Conservation (phyloP, 2,329 filamentous ascomycete genomes). For the Cladosporium velox region DNA sequence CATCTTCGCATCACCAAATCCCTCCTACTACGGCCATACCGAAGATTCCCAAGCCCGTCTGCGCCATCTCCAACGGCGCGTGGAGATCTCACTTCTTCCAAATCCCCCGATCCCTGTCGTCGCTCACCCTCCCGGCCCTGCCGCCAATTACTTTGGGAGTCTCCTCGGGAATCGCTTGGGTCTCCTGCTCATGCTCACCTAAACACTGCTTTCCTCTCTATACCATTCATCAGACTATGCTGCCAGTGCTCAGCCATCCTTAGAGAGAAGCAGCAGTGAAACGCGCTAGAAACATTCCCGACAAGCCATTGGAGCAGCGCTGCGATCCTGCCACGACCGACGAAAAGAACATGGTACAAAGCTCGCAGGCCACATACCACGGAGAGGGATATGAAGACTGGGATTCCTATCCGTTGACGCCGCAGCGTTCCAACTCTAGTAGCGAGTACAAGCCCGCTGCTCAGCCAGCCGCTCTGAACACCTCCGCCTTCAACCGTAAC, state of each 20-base stretch:
- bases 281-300: conserved; percentile 6
- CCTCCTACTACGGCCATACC: neutral
- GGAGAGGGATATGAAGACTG: conserved; percentile 20
- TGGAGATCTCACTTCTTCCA: conserved; percentile 11
- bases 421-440: conserved; percentile 18
- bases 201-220: neutral
- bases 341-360: conserved; percentile 17
- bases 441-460: conserved; percentile 18
- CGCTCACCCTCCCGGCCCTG: conserved; percentile 10
- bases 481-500: conserved; percentile 27
- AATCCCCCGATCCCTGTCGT: conserved; percentile 12
- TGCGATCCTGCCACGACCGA: neutral
- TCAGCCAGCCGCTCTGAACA: conserved; percentile 18
- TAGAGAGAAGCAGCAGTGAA: conserved; percentile 7
- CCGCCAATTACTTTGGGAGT: conserved; percentile 3
- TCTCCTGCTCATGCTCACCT: conserved; percentile 3
- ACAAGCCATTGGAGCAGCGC: conserved; percentile 3
- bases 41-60: neutral
- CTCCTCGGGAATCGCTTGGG: conserved; percentile 1
- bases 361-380: conserved; percentile 15
- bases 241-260: neutral
- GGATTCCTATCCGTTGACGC: conserved; percentile 18
- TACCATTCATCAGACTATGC: neutral
- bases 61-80: conserved; percentile 18
- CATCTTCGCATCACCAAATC: neutral